Percentiles rank a stretch among this genome's conserved stretches.
Evolutionary conservation across 805 yeast genomes (phyloP).

Genomic region (Ogataea dorogensis): DNA sequence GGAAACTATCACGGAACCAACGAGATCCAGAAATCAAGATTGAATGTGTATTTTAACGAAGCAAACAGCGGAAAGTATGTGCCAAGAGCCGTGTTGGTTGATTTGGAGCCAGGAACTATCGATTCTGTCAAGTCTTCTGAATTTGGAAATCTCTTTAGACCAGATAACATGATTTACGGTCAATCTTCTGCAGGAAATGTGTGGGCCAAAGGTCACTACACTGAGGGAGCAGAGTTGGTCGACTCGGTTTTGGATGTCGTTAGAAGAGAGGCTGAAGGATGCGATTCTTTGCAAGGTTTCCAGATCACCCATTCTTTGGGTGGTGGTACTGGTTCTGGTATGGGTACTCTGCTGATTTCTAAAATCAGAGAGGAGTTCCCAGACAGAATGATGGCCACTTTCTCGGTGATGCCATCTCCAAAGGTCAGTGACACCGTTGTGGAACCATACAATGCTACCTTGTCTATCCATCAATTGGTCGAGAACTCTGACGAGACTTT

Average conservation of each 20-base stretch:
- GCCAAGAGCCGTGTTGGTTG: constrained; percentile 90
- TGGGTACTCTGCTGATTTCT: constrained; percentile 86
- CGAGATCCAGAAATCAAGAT: constrained; percentile 48
- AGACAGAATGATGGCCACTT: constrained; percentile 95
- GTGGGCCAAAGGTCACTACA: constrained; percentile 97
- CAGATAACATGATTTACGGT: constrained; percentile 86
- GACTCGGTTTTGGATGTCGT: constrained; percentile 87
- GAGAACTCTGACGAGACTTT: constrained; percentile 91
- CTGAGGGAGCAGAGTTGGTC: constrained; percentile 93
- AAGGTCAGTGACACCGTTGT: constrained; percentile 90
- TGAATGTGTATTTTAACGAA: constrained; percentile 85
- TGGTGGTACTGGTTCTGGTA: constrained; percentile 96
- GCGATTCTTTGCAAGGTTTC: constrained; percentile 93
- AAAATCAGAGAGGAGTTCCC: constrained; percentile 90
- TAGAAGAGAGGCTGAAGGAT: constrained; percentile 90
- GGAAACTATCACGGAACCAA: constrained; percentile 68
- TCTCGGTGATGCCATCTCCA: constrained; percentile 90
- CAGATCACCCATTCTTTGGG: constrained; percentile 82
- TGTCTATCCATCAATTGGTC: constrained; percentile 86
- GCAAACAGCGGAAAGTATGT: constrained; percentile 87
- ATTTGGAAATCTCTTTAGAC: constrained; percentile 87
- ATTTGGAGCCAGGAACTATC: constrained; percentile 92
- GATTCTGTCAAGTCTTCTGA: constrained; percentile 77
- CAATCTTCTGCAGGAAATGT: constrained; percentile 93
- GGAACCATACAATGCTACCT: constrained; percentile 91